Evolutionary conservation across 805 yeast species (phyloP).

Genomic region (Candida berthetii): DNA sequence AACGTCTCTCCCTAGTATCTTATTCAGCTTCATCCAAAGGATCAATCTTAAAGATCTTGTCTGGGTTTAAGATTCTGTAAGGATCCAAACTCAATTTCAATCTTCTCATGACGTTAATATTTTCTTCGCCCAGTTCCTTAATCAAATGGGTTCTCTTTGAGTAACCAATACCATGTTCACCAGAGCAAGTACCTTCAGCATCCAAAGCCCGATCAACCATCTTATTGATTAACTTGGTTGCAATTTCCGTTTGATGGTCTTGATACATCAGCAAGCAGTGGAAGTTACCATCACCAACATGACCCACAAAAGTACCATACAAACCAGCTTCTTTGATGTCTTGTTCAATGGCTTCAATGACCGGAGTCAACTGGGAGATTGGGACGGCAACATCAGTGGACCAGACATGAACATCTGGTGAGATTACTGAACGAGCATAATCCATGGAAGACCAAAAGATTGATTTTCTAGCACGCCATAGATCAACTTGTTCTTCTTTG

Average conservation of each 20-base stretch:
- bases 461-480: constrained; percentile 69
- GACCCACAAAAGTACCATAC: constrained; percentile 57
- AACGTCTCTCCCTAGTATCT: constrained; percentile 2
- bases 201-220: constrained; percentile 58
- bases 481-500: constrained; percentile 49
- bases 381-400: constrained; percentile 79
- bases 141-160: constrained; percentile 56
- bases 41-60: constrained; percentile 61
- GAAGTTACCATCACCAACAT: constrained; percentile 74
- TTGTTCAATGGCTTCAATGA: constrained; percentile 49
- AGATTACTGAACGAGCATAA: constrained; percentile 40
- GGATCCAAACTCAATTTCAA: constrained; percentile 67
- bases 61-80: constrained; percentile 63
- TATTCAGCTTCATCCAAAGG: constrained; percentile 22
- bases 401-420: constrained; percentile 45
- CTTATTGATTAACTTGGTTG: constrained; percentile 40
- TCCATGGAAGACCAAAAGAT: constrained; percentile 55
- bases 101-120: constrained; percentile 62
- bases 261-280: constrained; percentile 58
- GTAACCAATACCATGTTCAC: constrained; percentile 76
- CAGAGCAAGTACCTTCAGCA: constrained; percentile 73
- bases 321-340: constrained; percentile 46
- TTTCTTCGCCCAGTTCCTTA: constrained; percentile 55
- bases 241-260: constrained; percentile 37
- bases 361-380: constrained; percentile 49